A percentile compares a stretch with the other conserved stretches of the same genome.
phyloP scores from a whole-genome alignment of 345 rosid species.

The Leavenworthia alabamica region DNA sequence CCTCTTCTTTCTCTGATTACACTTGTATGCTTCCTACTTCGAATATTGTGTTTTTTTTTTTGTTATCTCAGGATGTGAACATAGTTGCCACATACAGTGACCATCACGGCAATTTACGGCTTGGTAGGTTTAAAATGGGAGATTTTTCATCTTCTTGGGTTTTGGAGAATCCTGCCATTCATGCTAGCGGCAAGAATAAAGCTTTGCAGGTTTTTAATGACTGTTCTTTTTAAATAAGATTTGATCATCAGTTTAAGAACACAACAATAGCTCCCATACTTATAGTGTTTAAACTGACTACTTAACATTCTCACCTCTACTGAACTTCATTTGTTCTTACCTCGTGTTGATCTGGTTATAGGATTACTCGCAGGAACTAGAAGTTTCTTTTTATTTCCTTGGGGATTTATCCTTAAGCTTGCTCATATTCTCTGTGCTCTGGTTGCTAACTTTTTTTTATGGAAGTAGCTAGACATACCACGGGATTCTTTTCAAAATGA shows the following conservation, averaged over 20 bases:
- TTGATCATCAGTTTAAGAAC: neutral
- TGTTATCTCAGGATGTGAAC: constrained; percentile 65
- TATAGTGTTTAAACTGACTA: neutral
- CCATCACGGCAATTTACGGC: constrained; percentile 49
- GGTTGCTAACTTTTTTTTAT: constrained; percentile 1
- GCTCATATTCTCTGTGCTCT: neutral
- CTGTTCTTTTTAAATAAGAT: neutral
- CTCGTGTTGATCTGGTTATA: neutral
- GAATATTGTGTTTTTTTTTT: neutral
- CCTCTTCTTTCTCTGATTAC: constrained; percentile 4
- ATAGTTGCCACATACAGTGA: constrained; percentile 83
- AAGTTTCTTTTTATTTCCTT: neutral
- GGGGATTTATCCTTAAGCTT: constrained; percentile 4
- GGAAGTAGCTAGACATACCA: constrained; percentile 33
- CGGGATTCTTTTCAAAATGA: constrained; percentile 36
- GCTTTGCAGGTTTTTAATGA: constrained; percentile 40
- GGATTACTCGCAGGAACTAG: constrained; percentile 11
- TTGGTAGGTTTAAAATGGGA: constrained; percentile 71
- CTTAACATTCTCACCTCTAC: neutral
- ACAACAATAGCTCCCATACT: neutral
- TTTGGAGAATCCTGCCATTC: constrained; percentile 53
- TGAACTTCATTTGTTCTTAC: neutral
- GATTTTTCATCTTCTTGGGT: constrained; percentile 90
- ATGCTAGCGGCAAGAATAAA: constrained; percentile 32
- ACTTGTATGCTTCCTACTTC: constrained; percentile 24